These are phyloP conservation scores for Caloboletus inedulis DNA, from an alignment of 1,284 basidiomycete genomes.

Conservation along the genomic window DNA sequence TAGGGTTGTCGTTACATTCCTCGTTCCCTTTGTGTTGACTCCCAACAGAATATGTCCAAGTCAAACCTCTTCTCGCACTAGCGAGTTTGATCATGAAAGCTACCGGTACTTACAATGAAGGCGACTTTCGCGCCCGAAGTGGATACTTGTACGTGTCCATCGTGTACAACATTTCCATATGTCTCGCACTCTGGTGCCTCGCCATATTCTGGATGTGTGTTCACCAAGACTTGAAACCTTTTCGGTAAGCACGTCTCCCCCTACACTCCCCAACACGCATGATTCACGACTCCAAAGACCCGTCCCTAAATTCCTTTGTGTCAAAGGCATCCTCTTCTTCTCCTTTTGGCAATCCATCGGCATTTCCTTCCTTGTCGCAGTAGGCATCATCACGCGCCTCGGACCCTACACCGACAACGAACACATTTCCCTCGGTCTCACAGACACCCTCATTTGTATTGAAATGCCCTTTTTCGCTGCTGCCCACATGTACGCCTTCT, in stretches of 20 bases:
- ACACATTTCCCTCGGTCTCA: constrained; percentile 86
- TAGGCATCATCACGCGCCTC: constrained; percentile 71
- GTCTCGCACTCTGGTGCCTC: constrained; percentile 79
- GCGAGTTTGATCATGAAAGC: constrained; percentile 86
- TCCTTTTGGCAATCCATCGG: constrained; percentile 95
- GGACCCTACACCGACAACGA: constrained; percentile 90
- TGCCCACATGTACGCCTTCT: constrained; percentile 88
- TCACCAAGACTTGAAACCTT: constrained; percentile 81
- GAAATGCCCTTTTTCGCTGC: constrained; percentile 99
- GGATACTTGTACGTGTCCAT: constrained; percentile 93
- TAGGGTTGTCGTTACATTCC: constrained; percentile 40
- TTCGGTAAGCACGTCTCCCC: constrained; percentile 53
- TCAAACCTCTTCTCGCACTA: constrained; percentile 89
- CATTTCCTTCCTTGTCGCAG: constrained; percentile 86
- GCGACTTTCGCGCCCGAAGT: constrained; percentile 76
- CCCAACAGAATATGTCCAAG: constrained; percentile 87
- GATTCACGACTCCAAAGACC: constrained; percentile 43
- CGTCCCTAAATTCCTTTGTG: constrained; percentile 93
- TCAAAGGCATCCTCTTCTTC: constrained; percentile 97
- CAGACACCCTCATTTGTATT: constrained; percentile 88
- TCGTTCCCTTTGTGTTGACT: constrained; percentile 3
- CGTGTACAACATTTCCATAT: constrained; percentile 75
- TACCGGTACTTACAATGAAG: constrained; percentile 87
- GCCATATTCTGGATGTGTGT: constrained; percentile 96
- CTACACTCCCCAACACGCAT: background rate